These are phyloP conservation scores for Penicillium glabrum DNA, from an alignment of 2,329 filamentous ascomycete genomes.

Conservation along the genomic window DNA sequence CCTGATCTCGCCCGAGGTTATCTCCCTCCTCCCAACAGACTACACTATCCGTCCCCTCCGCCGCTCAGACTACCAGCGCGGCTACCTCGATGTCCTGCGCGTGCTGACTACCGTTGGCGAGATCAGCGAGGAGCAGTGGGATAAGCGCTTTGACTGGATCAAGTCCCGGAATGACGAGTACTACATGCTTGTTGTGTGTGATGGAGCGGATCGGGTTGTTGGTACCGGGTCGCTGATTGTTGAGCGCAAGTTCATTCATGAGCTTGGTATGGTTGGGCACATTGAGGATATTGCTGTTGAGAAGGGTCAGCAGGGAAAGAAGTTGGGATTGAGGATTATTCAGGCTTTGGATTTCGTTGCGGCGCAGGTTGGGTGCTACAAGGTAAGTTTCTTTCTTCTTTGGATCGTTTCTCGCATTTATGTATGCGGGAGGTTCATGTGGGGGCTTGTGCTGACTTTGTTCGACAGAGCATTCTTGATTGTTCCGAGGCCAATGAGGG, in stretches of 20 bases:
- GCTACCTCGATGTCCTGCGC: conserved; percentile 87
- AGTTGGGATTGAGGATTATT: conserved; percentile 87
- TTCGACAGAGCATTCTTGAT: conserved; percentile 77
- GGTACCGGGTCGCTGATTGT: conserved; percentile 87
- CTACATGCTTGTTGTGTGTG: conserved; percentile 82
- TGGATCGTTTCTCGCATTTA: too few species aligned
- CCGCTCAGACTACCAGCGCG: conserved; percentile 72
- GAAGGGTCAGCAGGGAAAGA: conserved; percentile 96
- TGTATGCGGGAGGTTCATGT: too few species aligned
- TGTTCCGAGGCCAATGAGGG: conserved; percentile 96
- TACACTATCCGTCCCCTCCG: conserved; percentile 82
- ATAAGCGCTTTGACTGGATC: conserved; percentile 81
- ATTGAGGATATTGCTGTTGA: conserved; percentile 97
- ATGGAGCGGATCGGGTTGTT: conserved; percentile 70
- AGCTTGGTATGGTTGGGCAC: conserved; percentile 69
- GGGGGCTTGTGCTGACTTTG: background rate
- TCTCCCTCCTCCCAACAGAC: conserved; percentile 70
- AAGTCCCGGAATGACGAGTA: conserved; percentile 71
- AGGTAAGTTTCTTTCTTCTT: conserved; percentile 48
- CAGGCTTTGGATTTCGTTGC: conserved; percentile 90
- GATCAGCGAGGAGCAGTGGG: conserved; percentile 71
- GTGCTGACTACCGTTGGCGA: conserved; percentile 93
- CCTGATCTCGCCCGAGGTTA: conserved; percentile 76
- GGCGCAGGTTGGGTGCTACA: conserved; percentile 89
- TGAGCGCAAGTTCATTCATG: conserved; percentile 72